Conservation (phyloP, 2,329 filamentous ascomycete genomes). For the Sphaerulina vaccinii region DNA sequence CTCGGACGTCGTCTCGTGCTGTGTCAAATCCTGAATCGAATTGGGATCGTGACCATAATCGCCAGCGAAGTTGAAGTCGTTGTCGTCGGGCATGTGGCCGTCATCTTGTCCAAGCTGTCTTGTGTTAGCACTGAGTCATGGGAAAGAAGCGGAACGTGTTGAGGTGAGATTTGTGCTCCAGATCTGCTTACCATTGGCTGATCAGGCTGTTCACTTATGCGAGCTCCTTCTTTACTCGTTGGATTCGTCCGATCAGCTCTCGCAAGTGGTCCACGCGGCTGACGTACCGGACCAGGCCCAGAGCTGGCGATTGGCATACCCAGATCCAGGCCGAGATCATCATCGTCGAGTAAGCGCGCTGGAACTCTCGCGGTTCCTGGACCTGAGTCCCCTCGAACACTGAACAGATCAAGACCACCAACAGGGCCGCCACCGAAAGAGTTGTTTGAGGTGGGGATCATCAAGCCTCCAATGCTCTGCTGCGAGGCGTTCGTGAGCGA, state of each 20-base stretch:
- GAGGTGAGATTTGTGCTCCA: neutral
- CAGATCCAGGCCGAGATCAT: conserved; percentile 43
- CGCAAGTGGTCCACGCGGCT: conserved; percentile 14
- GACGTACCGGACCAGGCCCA: conserved; percentile 17
- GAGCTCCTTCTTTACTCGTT: conserved; percentile 32
- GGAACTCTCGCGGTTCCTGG: conserved; percentile 28
- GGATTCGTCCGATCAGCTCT: conserved; percentile 11
- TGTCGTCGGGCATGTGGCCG: conserved; percentile 32
- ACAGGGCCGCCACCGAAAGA: conserved; percentile 43
- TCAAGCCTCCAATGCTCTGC: conserved; percentile 42
- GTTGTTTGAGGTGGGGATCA: conserved; percentile 44
- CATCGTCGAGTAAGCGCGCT: conserved; percentile 27
- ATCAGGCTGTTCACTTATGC: conserved; percentile 2
- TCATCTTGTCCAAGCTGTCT: conserved; percentile 19
- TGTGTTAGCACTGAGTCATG: neutral
- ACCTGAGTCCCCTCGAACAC: conserved; percentile 44
- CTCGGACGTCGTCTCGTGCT: conserved; percentile 37
- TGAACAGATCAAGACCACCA: conserved; percentile 41
- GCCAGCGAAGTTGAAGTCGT: conserved; percentile 5
- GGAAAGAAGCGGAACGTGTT: neutral
- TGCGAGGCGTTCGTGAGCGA: conserved; percentile 24
- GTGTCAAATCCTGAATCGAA: conserved; percentile 29
- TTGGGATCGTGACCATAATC: neutral
- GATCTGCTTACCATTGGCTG: conserved; percentile 12
- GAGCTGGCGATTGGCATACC: conserved; percentile 31